Evolutionary conservation across 345 rosid species (phyloP), one percentile per base, ranked within the genome.

Genomic region (Mallotus nudiflorus): DNA sequence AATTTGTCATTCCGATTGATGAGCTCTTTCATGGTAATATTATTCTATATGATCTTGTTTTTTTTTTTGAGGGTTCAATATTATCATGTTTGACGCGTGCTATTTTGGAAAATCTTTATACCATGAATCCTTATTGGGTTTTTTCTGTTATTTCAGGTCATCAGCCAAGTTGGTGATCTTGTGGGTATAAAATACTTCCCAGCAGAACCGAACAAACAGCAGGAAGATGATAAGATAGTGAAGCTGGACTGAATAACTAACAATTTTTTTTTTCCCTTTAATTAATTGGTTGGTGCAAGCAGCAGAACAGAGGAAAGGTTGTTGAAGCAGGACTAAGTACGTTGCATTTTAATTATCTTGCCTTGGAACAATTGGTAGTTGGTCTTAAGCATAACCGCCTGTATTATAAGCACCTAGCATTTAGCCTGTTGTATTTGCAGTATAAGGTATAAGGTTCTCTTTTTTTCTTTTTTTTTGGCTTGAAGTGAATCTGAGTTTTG

Each of bases 151-250:
- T 60, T 29, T 68, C 84, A 92, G 97, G 96, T 88, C 51, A 83
- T 92, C 69, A 85, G 92, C 77, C 70, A 60, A 66, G 97, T 85
- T 52, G 97, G 97, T 66, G 97, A 92, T 54, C 79, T 88, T 42
- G 86, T 89, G 28, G 94, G 96, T 60, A 88, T 90, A 63, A 92
- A 92, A 78, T 92, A 92, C 85, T 90, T 90, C 77, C 97, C 96
- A 0, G 87, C 87, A 15, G 59, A 66, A 20, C 58, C 46, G 35
- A 51, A 66, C 29, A 66, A 66, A 45, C 49, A 53, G 14, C 51
- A 67, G 50, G 52, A 54, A 54, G 52, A 53, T 9, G 25, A 53
- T 27, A 67, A 67, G 62, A 67, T 24, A 1, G 37, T 40, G 62
- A 67, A 67, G 49, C 25, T 67, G 25, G 71, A 67, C 6, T 67